Conservation (phyloP, 2,329 filamentous ascomycete species). For the Tolypocladium amazonense region DNA sequence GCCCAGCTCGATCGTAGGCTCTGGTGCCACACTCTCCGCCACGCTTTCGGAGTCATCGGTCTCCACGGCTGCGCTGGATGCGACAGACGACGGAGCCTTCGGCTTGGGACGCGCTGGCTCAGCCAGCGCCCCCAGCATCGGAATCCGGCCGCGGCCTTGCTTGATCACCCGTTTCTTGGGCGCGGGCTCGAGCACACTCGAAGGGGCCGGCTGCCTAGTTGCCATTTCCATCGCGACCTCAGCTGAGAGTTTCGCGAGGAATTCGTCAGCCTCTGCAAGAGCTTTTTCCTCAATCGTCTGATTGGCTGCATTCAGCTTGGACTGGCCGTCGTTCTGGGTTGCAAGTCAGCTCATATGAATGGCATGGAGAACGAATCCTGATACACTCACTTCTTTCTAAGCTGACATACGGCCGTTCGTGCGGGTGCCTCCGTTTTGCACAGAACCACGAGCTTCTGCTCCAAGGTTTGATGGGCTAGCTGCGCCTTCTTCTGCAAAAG, state of each 20-base stretch:
- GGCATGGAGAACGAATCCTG: too few relatives aligned
- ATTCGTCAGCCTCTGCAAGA: conserved; percentile 1
- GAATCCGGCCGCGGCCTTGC: background rate
- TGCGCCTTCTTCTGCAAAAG: background rate
- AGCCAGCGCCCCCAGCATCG: background rate
- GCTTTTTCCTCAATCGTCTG: background rate
- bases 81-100: background rate
- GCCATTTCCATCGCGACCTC: background rate
- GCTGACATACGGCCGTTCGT: conserved; percentile 13
- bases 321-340: background rate
- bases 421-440: background rate
- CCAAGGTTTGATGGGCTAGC: background rate
- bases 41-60: background rate
- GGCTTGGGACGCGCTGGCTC: conserved; percentile 1
- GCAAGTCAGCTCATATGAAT: background rate
- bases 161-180: background rate
- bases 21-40: background rate
- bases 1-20: background rate
- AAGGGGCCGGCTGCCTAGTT: background rate
- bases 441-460: background rate
- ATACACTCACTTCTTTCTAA: conserved; percentile 13
- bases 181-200: background rate
- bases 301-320: background rate
- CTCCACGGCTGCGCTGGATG: background rate
- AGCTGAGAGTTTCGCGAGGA: background rate